These are phyloP conservation scores for Eimeria tenella DNA, from an alignment of 169 alveolate genomes.

Conservation along the genomic window DNA sequence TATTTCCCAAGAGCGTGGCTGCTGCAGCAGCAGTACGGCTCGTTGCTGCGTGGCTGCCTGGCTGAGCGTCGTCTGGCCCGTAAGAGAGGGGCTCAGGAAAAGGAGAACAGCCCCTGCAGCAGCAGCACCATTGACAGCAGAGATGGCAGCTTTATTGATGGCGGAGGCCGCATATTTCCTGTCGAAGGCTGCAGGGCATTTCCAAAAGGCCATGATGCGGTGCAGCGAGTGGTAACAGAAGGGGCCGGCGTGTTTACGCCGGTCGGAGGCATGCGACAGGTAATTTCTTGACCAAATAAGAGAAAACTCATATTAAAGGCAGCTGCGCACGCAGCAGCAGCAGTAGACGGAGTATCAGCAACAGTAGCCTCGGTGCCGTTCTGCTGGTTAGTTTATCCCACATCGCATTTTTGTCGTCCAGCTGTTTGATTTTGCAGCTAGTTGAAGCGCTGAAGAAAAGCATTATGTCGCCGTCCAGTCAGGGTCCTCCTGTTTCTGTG, in stretches of 20 bases:
- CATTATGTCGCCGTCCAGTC: slow-evolving; percentile 2
- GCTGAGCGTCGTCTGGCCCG: slow-evolving; percentile 46
- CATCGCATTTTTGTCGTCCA: background rate
- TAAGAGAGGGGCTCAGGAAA: background rate
- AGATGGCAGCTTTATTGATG: background rate
- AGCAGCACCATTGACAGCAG: background rate
- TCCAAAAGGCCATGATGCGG: slow-evolving; percentile 7
- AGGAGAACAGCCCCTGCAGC: slow-evolving; percentile 23
- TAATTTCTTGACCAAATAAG: background rate
- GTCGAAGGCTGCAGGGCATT: slow-evolving; percentile 1
- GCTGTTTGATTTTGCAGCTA: background rate
- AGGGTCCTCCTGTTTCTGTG: slow-evolving; percentile 9
- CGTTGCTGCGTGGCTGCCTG: slow-evolving; percentile 51
- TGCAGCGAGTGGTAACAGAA: slow-evolving; percentile 9
- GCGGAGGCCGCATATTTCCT: background rate
- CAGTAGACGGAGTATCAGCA: background rate
- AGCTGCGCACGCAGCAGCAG: background rate
- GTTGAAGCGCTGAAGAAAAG: background rate
- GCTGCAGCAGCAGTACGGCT: slow-evolving; percentile 51
- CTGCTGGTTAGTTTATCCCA: background rate
- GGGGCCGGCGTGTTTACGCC: slow-evolving; percentile 45
- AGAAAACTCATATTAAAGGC: background rate
- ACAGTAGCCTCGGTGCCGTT: background rate
- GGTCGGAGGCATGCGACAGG: slow-evolving; percentile 69
- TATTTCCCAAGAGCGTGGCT: slow-evolving; percentile 54